Conservation (phyloP, 306 rosid species). For the Rosa rugosa region DNA sequence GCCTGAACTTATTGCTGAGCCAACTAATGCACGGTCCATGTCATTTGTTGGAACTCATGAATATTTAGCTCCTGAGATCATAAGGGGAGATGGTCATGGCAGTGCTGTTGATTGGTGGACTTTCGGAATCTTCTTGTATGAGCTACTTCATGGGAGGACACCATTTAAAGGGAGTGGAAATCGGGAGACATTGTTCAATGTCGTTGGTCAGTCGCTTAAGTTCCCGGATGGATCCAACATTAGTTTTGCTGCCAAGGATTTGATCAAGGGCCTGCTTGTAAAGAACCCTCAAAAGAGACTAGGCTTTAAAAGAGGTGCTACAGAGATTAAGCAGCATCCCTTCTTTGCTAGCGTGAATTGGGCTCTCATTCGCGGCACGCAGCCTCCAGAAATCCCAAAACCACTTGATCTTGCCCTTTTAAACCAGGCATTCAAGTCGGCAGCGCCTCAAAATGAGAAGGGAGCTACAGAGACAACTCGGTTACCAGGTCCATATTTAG, state of each 20-base stretch:
- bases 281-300: constrained; percentile 60
- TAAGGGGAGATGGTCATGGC: constrained; percentile 69
- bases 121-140: constrained; percentile 57
- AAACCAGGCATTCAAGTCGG: constrained; percentile 28
- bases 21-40: constrained; percentile 58
- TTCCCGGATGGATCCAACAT: constrained; percentile 44
- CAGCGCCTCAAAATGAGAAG: constrained; percentile 32
- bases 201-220: constrained; percentile 49
- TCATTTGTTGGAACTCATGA: constrained; percentile 69
- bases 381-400: constrained; percentile 58
- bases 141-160: constrained; percentile 49
- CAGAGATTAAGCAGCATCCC: constrained; percentile 60
- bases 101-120: constrained; percentile 80
- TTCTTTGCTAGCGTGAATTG: constrained; percentile 56
- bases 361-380: constrained; percentile 56
- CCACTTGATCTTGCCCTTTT: constrained; percentile 42
- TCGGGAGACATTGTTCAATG: constrained; percentile 56
- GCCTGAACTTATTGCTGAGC: constrained; percentile 55
- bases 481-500: constrained; percentile 56
- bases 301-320: constrained; percentile 55
- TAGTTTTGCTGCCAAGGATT: constrained; percentile 53
- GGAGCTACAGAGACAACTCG: constrained; percentile 41
- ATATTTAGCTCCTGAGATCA: constrained; percentile 61
- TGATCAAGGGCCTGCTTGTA: constrained; percentile 48
- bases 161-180: constrained; percentile 63